Evolutionary conservation across 345 rosid species (phyloP), one percentile per base, ranked within the genome.

Genomic region (Salix koriyanagi): DNA sequence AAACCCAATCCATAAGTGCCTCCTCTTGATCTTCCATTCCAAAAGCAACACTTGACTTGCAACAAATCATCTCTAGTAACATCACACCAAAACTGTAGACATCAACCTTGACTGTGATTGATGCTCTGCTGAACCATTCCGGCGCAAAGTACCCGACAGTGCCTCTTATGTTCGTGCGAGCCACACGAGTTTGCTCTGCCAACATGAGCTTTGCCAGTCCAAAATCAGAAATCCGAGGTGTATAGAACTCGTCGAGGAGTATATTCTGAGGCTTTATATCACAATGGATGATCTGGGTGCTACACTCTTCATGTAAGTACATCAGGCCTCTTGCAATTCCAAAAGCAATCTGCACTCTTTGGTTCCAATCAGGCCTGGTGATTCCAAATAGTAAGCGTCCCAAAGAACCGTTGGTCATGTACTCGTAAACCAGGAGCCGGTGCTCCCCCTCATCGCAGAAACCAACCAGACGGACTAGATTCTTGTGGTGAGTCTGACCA

Each of bases 191-290:
- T 28, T 69, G 58, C 14, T 46, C 14, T 46, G 21, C 48, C 3
- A 5, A 0, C n/a, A 34, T 25, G 46, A 69, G 50, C 18, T 69
- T 69, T 16, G 58, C 72, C 1, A 44, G 42, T 1, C 60, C 72
- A 46, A 69, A 69, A 46, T 69, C 72, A 25, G 58, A 69, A 26
- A 69, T 69, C 18, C 48, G 46, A 4, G 72, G 72, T 13, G 14
- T 15, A 11, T 42, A 69, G 48, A 23, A 11, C 19, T 46, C 36
- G 48, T 46, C 58, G 1, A 69, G 34, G 13, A 69, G 42, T 4
- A 69, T 37, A n/a, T 69, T 69, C 8, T 69, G 72, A 12, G 56
- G 72, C 39, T 69, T 69, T 69, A 69, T 69, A 54, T 69, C 58
- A 5, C 46, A 37, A 15, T 69, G 72, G 19, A 69, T 6, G 58